phyloP scores from a whole-genome alignment of 2,329 filamentous ascomycete species.

The Ascochyta fabae region DNA sequence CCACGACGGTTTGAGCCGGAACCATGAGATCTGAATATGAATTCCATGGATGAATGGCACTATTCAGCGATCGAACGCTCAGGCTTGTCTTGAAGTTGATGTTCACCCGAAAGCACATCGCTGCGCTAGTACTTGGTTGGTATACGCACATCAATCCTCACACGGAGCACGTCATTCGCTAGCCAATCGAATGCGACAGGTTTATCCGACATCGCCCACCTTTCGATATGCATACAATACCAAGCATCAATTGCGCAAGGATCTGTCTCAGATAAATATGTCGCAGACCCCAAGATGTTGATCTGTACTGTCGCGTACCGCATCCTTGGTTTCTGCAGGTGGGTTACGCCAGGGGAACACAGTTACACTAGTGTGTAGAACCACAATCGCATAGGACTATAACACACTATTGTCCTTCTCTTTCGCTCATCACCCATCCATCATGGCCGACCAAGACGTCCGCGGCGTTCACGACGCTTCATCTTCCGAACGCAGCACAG shows the following conservation, averaged over 20 bases:
- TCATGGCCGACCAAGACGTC: not conserved
- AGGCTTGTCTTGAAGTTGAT: not conserved
- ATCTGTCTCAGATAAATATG: not conserved
- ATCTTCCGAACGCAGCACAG: not conserved
- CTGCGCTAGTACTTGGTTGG: constrained; percentile 2
- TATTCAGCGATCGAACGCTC: not conserved
- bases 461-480: not conserved
- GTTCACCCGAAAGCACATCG: not conserved
- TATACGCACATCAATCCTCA: constrained; percentile 11
- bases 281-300: not conserved
- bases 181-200: constrained; percentile 7
- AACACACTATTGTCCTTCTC: not conserved
- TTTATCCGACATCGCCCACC: constrained; percentile 16
- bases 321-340: not conserved
- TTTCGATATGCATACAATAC: constrained; percentile 4
- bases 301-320: not conserved
- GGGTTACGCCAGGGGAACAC: not conserved
- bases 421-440: not conserved
- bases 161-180: constrained; percentile 16
- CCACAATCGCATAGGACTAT: not conserved
- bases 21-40: not conserved
- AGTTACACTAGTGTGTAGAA: not conserved
- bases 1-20: not conserved
- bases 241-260: constrained; percentile 10
- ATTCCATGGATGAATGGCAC: not conserved